phyloP scores from a whole-genome alignment of 2,329 filamentous ascomycete genomes.

The Dothistroma pini region DNA sequence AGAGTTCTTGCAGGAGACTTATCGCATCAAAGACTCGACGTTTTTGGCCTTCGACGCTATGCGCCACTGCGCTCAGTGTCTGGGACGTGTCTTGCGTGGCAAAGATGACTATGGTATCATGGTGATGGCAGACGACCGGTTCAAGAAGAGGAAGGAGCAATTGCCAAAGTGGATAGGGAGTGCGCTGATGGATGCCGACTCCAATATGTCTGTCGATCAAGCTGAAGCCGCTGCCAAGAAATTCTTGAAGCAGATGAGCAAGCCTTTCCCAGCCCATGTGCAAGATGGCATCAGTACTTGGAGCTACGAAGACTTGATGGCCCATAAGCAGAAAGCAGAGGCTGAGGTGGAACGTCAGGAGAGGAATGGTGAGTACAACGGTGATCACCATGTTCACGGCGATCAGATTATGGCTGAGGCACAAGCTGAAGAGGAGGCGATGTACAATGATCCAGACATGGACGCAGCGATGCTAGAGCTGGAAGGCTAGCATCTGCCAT shows the following conservation, averaged over 20 bases:
- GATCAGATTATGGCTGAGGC: slow-evolving; percentile 34
- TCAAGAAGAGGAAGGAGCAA: slow-evolving; percentile 85
- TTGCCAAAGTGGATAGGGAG: slow-evolving; percentile 96
- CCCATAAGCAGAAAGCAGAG: slow-evolving; percentile 72
- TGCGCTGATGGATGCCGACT: slow-evolving; percentile 77
- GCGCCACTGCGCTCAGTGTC: slow-evolving; percentile 95
- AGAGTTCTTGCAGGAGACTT: slow-evolving; percentile 95
- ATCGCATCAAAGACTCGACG: slow-evolving; percentile 94
- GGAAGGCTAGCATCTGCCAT: slow-evolving; percentile 15
- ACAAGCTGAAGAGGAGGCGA: slow-evolving; percentile 30
- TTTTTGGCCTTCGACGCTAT: slow-evolving; percentile 99
- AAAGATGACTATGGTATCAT: slow-evolving; percentile 99
- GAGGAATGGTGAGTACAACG: slow-evolving; percentile 46
- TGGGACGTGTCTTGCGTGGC: slow-evolving; percentile 88
- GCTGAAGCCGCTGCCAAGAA: slow-evolving; percentile 83
- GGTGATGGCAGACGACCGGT: slow-evolving; percentile 91
- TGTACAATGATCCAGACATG: slow-evolving; percentile 36
- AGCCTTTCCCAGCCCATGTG: slow-evolving; percentile 76
- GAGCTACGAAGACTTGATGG: slow-evolving; percentile 73
- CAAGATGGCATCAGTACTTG: slow-evolving; percentile 93
- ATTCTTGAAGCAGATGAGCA: slow-evolving; percentile 87
- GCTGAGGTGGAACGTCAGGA: slow-evolving; percentile 64
- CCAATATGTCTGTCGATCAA: slow-evolving; percentile 93
- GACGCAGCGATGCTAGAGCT: slow-evolving; percentile 38
- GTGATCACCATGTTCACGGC: slow-evolving; percentile 40